A percentile compares a stretch with the other conserved stretches of the same genome.
phyloP scores from a whole-genome alignment of 805 yeast species.

The Kurtzmaniella fragi region DNA sequence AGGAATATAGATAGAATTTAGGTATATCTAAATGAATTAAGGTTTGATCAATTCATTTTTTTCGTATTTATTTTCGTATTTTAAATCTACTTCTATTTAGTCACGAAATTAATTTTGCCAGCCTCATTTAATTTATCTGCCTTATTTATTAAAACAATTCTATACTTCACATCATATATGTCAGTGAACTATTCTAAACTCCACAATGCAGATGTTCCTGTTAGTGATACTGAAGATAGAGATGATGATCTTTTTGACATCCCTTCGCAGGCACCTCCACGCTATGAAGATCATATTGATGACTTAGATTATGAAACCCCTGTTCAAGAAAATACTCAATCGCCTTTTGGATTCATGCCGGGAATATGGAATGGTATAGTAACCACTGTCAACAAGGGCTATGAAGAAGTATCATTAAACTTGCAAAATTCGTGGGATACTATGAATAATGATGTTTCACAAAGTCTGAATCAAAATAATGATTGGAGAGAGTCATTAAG shows the following conservation, averaged over 20 bases:
- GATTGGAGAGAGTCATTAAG: too few relatives aligned
- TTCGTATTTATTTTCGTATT: background rate
- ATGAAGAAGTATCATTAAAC: too few relatives aligned
- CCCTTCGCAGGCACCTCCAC: too few relatives aligned
- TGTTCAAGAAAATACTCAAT: too few relatives aligned
- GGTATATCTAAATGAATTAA: too few relatives aligned
- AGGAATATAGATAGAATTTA: background rate
- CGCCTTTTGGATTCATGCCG: background rate
- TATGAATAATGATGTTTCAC: too few relatives aligned
- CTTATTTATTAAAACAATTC: too few relatives aligned
- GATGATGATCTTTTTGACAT: slow-evolving; percentile 29
- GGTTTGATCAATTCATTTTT: background rate
- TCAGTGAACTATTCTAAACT: slow-evolving; percentile 15
- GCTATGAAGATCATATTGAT: slow-evolving; percentile 11
- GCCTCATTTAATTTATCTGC: too few relatives aligned
- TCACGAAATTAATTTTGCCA: too few relatives aligned
- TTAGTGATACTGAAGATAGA: slow-evolving; percentile 48
- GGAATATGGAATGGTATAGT: slow-evolving; percentile 5
- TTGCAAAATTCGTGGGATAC: too few relatives aligned
- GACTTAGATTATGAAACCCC: slow-evolving; percentile 17
- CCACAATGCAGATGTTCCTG: slow-evolving; percentile 49
- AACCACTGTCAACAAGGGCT: background rate
- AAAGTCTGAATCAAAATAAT: too few relatives aligned
- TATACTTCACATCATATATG: slow-evolving; percentile 11
- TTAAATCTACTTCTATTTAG: too few relatives aligned